Conservation (phyloP, 2,329 filamentous ascomycete species). For the Penicillium sp. region DNA sequence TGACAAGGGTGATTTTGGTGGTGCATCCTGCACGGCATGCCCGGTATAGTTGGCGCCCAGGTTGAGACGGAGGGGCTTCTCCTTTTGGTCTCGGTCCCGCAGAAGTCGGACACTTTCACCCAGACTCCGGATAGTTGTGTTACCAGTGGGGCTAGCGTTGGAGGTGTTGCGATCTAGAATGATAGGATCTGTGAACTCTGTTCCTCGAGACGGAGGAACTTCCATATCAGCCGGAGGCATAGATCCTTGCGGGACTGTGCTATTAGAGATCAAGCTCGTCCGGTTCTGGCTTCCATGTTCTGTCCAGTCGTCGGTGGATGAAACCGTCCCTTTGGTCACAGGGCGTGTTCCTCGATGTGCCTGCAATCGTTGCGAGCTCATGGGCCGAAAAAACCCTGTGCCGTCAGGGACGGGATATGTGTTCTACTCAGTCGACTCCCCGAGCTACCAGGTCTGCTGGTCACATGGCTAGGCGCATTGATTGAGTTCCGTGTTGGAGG, state of each 20-base stretch:
- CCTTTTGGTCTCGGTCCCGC: conserved; percentile 51
- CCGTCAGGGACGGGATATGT: conserved; percentile 85
- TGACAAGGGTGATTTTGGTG: conserved; percentile 70
- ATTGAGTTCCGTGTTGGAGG: conserved; percentile 40
- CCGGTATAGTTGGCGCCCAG: conserved; percentile 60
- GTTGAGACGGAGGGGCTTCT: conserved; percentile 49
- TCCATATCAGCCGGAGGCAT: conserved; percentile 47
- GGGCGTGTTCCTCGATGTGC: conserved; percentile 71
- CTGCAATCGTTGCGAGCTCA: conserved; percentile 94
- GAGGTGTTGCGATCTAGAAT: conserved; percentile 68
- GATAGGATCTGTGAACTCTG: conserved; percentile 74
- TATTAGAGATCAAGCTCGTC: conserved; percentile 59
- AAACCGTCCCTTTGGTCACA: conserved; percentile 34
- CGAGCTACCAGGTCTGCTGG: conserved; percentile 55
- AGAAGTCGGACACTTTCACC: conserved; percentile 78
- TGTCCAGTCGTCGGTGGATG: conserved; percentile 44
- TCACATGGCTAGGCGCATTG: conserved; percentile 45
- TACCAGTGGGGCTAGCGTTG: conserved; percentile 68
- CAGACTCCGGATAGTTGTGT: conserved; percentile 61
- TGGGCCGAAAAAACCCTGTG: conserved; percentile 89
- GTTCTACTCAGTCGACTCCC: conserved; percentile 71
- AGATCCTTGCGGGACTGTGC: conserved; percentile 43
- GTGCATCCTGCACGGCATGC: conserved; percentile 55
- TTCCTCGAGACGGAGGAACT: conserved; percentile 70
- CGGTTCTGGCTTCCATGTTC: conserved; percentile 52